Evolutionary conservation across 768 basidiomycete genomes (phyloP), one percentile per base, ranked within the genome.

Genomic region (Amylocystis lapponica): DNA sequence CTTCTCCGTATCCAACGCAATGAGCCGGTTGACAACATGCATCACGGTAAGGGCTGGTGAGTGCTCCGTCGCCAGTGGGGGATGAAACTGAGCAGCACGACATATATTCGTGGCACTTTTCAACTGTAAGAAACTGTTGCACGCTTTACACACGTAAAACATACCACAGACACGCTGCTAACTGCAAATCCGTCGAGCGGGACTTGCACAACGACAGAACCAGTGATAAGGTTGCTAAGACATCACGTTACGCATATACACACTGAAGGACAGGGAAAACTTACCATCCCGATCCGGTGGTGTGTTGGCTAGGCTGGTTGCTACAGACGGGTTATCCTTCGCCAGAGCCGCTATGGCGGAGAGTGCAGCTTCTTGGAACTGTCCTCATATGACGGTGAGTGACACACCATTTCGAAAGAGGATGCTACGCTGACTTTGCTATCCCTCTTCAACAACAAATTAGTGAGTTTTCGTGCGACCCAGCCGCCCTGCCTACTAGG

Each of bases 161-260:
- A 36, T 55, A 84, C 85, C 85, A 87, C 13, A 85, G 55, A 52
- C 79, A 79, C 0, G 85, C 83, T 1, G 83, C 79, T 1, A 89
- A 61, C 48, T 87, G 84, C 9, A 83, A 72, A 16, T 83, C 79
- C 1, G 70, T 59, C 3, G 67, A 64, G 2, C 83, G 71, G 12
- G 79, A 77, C 55, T 80, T 86, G 8, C 74, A 71, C 22, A 83
- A 63, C 3, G 66, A 60, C 3, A 84, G 58, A 6, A 78, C 66
- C 4, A 65, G 58, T 3, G 68, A 57, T 4, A 84, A 59, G 6
- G 69, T 56, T 3, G 72, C 63, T 36, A 57, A 43, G 16, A 34
- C 11, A 29, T 23, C 8, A 51, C 16, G 26, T 7, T 32, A 38
- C 35, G 10, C 9, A 49, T 56, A 20, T 46, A 19, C 27, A n/a